Conservation (phyloP, 1,139 yeast genomes). For the Suhomyces terraborum region DNA sequence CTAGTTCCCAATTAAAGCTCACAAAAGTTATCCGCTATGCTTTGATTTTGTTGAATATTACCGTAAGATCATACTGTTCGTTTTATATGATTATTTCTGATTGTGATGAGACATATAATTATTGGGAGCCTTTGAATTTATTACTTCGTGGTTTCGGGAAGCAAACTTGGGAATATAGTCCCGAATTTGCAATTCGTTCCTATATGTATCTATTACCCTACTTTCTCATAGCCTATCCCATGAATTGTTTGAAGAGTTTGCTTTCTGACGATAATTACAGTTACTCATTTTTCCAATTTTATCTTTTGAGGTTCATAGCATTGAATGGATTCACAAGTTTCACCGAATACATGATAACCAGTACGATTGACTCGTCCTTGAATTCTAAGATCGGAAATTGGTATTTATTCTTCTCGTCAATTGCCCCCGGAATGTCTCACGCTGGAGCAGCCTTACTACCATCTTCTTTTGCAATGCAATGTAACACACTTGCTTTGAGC, state of each 20-base stretch:
- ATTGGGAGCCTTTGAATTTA: constrained; percentile 90
- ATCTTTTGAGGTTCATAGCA: constrained; percentile 51
- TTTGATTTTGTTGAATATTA: constrained; percentile 29
- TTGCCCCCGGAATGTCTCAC: constrained; percentile 73
- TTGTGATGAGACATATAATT: constrained; percentile 78
- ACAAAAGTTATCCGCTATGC: background rate
- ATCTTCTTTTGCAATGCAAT: constrained; percentile 80
- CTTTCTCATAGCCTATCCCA: constrained; percentile 41
- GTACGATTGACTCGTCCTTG: constrained; percentile 43
- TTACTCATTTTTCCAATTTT: constrained; percentile 41
- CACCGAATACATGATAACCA: constrained; percentile 55
- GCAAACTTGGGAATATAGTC: constrained; percentile 97
- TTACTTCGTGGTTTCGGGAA: constrained; percentile 82
- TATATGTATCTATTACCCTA: constrained; percentile 73
- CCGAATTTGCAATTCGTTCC: constrained; percentile 83
- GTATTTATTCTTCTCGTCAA: constrained; percentile 53
- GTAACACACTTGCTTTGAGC: constrained; percentile 57
- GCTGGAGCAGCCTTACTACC: constrained; percentile 86
- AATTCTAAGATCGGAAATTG: constrained; percentile 49
- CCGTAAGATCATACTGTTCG: constrained; percentile 49
- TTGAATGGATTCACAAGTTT: constrained; percentile 56
- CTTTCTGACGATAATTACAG: constrained; percentile 20
- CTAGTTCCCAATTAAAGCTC: background rate
- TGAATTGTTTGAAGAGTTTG: constrained; percentile 22
- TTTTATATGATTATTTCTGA: constrained; percentile 71